These are phyloP conservation scores for Debaryomycetaceae sp. DNA, from an alignment of 1,139 yeast genomes.

Conservation along the genomic window DNA sequence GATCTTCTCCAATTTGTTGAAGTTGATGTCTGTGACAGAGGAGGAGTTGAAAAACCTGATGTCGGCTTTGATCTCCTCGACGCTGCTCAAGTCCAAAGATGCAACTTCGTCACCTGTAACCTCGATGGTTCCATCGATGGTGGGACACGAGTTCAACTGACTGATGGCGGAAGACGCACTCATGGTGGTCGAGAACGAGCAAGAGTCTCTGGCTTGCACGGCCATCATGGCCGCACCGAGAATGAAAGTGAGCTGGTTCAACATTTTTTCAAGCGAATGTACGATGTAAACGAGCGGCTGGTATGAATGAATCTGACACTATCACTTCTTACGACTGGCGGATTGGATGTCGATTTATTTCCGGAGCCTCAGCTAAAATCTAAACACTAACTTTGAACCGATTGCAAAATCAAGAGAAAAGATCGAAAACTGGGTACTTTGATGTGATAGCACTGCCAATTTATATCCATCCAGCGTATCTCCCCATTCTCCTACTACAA, in stretches of 20 bases:
- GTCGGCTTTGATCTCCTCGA: conserved; percentile 33
- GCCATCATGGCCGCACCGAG: conserved; percentile 10
- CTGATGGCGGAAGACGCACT: conserved; percentile 36
- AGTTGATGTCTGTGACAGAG: conserved; percentile 33
- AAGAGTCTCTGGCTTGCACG: conserved; percentile 16
- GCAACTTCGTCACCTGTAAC: conserved; percentile 37
- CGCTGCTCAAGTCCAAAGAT: conserved; percentile 31
- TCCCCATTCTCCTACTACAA: background rate
- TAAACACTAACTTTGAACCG: background rate
- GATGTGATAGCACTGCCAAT: background rate
- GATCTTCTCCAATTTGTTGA: conserved; percentile 29
- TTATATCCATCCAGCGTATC: background rate
- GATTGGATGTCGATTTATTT: background rate
- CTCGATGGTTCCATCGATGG: conserved; percentile 39
- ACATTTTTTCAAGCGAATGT: background rate
- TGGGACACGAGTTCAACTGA: conserved; percentile 37
- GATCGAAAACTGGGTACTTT: background rate
- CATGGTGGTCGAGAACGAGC: conserved; percentile 41
- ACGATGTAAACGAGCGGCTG: background rate
- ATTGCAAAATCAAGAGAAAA: background rate
- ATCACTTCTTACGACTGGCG: background rate
- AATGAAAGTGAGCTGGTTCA: conserved; percentile 2
- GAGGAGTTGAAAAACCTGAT: conserved; percentile 39
- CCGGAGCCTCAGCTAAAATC: background rate
- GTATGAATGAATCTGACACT: background rate